These are phyloP conservation scores for Aspergillus costaricaensis DNA, from an alignment of 2,329 filamentous ascomycete genomes.

Conservation along the genomic window DNA sequence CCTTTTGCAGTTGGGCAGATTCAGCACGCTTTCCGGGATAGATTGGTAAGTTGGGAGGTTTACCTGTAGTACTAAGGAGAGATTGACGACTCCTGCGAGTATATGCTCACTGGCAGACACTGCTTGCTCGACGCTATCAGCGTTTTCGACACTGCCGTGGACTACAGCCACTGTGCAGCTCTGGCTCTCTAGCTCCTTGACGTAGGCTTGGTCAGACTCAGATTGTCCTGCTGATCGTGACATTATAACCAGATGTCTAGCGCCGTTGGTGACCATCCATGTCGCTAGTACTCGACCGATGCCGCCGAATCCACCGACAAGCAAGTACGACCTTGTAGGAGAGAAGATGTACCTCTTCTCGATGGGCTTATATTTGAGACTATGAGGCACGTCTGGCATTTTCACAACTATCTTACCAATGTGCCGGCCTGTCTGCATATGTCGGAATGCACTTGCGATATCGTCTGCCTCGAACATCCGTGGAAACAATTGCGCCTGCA, in stretches of 20 bases:
- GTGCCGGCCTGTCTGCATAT: slow-evolving; percentile 13
- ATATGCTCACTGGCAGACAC: neutral
- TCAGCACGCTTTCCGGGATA: neutral
- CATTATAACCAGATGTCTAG: slow-evolving; percentile 49
- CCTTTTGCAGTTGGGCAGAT: slow-evolving; percentile 7
- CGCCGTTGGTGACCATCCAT: slow-evolving; percentile 53
- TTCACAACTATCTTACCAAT: slow-evolving; percentile 13
- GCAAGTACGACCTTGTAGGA: slow-evolving; percentile 51
- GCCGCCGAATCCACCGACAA: slow-evolving; percentile 59
- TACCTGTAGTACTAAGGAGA: slow-evolving; percentile 10
- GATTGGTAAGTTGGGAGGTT: neutral
- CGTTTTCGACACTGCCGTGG: slow-evolving; percentile 5
- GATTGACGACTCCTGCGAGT: slow-evolving; percentile 6
- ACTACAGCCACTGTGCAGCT: slow-evolving; percentile 47
- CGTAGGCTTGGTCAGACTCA: neutral
- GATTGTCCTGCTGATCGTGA: slow-evolving; percentile 45
- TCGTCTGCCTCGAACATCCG: neutral
- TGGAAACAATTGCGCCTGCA: neutral
- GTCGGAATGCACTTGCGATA: slow-evolving; percentile 2
- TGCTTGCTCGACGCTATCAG: neutral
- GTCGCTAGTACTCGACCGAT: slow-evolving; percentile 55
- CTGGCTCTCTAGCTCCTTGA: slow-evolving; percentile 31
- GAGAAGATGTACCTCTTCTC: neutral
- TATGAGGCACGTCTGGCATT: slow-evolving; percentile 6
- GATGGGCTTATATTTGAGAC: neutral